Conservation (phyloP, 2,329 filamentous ascomycete species). For the Epichloe amarillans region DNA sequence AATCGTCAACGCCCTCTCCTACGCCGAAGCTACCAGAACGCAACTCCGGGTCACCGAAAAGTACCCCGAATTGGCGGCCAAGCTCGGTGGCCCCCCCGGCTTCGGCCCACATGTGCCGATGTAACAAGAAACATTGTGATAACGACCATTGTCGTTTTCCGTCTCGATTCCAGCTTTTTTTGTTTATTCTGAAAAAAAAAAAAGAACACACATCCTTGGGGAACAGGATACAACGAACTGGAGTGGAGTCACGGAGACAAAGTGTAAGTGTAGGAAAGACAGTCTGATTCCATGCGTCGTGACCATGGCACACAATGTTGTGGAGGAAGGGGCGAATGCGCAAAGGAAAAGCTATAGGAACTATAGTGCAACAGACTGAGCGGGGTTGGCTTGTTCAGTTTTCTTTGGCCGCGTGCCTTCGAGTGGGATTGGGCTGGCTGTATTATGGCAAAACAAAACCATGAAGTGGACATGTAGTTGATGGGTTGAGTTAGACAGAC, state of each 20-base stretch:
- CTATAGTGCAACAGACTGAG: no score
- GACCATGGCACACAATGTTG: not conserved
- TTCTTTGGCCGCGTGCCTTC: no score
- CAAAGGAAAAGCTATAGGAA: no score
- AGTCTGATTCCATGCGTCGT: not conserved
- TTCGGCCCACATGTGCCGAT: slow-evolving; percentile 21
- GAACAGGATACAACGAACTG: not conserved
- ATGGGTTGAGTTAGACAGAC: not conserved
- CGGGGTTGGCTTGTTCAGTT: no score
- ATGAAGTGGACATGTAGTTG: no score
- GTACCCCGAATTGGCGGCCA: slow-evolving; percentile 66
- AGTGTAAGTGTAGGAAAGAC: not conserved
- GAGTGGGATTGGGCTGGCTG: no score
- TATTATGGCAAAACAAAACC: no score
- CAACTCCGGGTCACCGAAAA: slow-evolving; percentile 86
- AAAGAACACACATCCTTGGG: not conserved
- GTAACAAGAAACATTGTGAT: slow-evolving; percentile 9
- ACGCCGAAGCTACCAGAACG: slow-evolving; percentile 91
- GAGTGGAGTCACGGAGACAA: not conserved
- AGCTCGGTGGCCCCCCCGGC: slow-evolving; percentile 35
- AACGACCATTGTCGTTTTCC: not conserved
- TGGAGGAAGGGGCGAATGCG: no score
- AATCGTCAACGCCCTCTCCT: slow-evolving; percentile 90
- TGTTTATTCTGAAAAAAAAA: not conserved
- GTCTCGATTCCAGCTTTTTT: not conserved